Percentiles rank a stretch among this genome's conserved stretches.
Conservation (phyloP, 2,329 filamentous ascomycete genomes). For the Triangularia verruculosa region DNA sequence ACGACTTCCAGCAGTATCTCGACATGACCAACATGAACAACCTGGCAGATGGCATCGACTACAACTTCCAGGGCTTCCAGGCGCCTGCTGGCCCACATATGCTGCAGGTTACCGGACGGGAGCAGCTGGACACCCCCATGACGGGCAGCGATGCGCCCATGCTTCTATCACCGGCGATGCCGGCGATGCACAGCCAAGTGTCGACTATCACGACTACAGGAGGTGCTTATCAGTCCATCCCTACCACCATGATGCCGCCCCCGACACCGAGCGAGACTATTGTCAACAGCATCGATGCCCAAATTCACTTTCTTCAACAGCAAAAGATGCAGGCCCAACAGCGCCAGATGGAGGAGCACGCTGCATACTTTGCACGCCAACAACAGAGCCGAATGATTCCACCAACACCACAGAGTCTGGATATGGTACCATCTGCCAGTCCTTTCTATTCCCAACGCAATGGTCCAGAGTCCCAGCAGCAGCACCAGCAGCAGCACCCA, state of each 20-base stretch:
- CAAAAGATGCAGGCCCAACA: constrained; percentile 61
- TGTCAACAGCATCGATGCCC: constrained; percentile 56
- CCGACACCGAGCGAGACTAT: constrained; percentile 52
- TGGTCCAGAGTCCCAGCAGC: constrained; percentile 44
- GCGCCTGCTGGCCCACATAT: constrained; percentile 38
- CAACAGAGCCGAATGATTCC: constrained; percentile 63
- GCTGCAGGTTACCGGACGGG: constrained; percentile 38
- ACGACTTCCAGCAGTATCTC: constrained; percentile 64
- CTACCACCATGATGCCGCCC: constrained; percentile 44
- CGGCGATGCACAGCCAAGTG: constrained; percentile 43
- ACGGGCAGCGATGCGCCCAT: constrained; percentile 42
- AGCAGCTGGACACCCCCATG: constrained; percentile 51
- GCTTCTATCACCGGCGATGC: constrained; percentile 36
- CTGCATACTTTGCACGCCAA: constrained; percentile 51
- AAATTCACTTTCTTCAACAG: constrained; percentile 64
- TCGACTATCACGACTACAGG: constrained; percentile 46
- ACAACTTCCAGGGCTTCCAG: constrained; percentile 58
- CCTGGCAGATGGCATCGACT: constrained; percentile 53
- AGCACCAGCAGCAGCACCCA: constrained; percentile 59
- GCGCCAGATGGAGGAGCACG: constrained; percentile 56
- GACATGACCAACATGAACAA: constrained; percentile 51
- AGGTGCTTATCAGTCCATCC: constrained; percentile 44
- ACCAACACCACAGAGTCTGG: constrained; percentile 76
- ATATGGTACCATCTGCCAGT: constrained; percentile 61
- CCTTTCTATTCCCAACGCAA: constrained; percentile 61